phyloP scores from a whole-genome alignment of 2,329 filamentous ascomycete species.

The Botryotinia calthae region DNA sequence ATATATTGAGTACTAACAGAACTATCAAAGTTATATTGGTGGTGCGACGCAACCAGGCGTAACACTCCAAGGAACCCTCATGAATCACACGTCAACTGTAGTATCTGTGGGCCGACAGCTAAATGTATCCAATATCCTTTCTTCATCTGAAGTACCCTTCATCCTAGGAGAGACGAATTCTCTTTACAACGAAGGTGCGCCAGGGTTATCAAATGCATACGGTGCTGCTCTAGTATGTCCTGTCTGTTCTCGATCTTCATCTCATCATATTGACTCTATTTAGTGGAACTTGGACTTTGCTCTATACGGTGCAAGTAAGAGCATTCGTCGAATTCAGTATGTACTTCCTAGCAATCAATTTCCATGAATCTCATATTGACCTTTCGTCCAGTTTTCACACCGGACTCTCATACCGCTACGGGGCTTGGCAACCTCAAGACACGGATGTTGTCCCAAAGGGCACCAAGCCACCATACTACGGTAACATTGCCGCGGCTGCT shows the following conservation, averaged over 20 bases:
- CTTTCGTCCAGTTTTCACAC: slow-evolving; percentile 51
- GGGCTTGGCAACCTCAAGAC: slow-evolving; percentile 57
- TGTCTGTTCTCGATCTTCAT: neutral
- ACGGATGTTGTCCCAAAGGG: slow-evolving; percentile 51
- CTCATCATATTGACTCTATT: neutral
- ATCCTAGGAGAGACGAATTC: slow-evolving; percentile 52
- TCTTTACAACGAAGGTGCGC: slow-evolving; percentile 59
- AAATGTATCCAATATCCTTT: slow-evolving; percentile 38
- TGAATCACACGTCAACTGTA: slow-evolving; percentile 59
- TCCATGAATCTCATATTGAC: neutral
- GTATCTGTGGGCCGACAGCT: slow-evolving; percentile 46
- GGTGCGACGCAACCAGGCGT: slow-evolving; percentile 58
- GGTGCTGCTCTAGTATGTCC: slow-evolving; percentile 52
- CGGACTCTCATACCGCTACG: slow-evolving; percentile 62
- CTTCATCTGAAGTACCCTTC: slow-evolving; percentile 35
- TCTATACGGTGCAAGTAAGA: slow-evolving; percentile 54
- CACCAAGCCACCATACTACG: slow-evolving; percentile 64
- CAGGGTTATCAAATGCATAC: slow-evolving; percentile 62
- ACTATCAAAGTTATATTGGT: slow-evolving; percentile 54
- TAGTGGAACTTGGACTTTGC: slow-evolving; percentile 61
- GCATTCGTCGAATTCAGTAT: slow-evolving; percentile 53
- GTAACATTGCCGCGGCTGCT: slow-evolving; percentile 56
- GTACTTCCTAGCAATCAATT: neutral
- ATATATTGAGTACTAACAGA: slow-evolving; percentile 12
- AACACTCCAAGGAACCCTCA: slow-evolving; percentile 59